A percentile compares a stretch with the other conserved stretches of the same genome.
Evolutionary conservation across 2,329 filamentous ascomycete genomes (phyloP).

Genomic region (Talaromyces sp.): DNA sequence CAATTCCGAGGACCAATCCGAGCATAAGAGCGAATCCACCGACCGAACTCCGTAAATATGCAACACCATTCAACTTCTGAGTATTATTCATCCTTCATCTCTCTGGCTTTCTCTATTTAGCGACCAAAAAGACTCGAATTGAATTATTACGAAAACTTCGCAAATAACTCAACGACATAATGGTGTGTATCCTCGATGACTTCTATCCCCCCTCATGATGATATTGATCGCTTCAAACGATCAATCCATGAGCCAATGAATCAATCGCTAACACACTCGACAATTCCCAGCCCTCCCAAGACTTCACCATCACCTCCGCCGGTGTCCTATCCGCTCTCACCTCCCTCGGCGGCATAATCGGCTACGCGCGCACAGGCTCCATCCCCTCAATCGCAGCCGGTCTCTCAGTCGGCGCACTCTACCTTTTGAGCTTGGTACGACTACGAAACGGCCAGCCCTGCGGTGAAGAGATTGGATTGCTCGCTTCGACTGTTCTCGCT

Average conservation of each 20-base stretch:
- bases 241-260: background rate
- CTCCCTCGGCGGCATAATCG: constrained; percentile 78
- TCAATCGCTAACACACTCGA: background rate
- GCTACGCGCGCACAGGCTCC: constrained; percentile 79
- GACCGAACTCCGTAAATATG: background rate
- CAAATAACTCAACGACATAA: too few relatives aligned
- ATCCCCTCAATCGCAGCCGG: constrained; percentile 83
- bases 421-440: constrained; percentile 76
- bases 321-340: constrained; percentile 76
- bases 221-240: too few relatives aligned
- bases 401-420: constrained; percentile 69
- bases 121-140: too few relatives aligned
- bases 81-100: too few relatives aligned
- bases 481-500: constrained; percentile 79
- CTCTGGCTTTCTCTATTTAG: too few relatives aligned
- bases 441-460: constrained; percentile 70
- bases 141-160: too few relatives aligned
- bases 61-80: too few relatives aligned
- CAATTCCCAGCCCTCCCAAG: constrained; percentile 13
- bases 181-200: too few relatives aligned
- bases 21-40: too few relatives aligned
- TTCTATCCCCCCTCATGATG: background rate
- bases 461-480: constrained; percentile 80
- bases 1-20: background rate
- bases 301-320: constrained; percentile 53